Conservation (phyloP, 2,329 filamentous ascomycete species). For the Fusarium sambucinum region DNA sequence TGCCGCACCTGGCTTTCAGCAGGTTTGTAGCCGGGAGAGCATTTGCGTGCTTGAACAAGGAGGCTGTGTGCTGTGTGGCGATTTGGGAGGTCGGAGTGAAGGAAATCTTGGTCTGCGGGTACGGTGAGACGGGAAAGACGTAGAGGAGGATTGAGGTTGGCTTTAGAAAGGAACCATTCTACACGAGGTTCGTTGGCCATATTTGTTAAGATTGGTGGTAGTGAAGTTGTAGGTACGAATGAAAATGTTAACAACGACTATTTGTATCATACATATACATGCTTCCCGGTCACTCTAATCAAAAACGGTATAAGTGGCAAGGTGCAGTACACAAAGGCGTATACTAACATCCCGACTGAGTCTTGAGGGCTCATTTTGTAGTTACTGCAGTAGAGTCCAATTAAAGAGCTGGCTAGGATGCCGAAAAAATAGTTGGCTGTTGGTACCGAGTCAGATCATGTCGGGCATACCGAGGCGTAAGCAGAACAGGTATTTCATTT, state of each 20-base stretch:
- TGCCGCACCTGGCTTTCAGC: slow-evolving; percentile 19
- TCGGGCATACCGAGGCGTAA: neutral
- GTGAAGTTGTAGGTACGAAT: no score
- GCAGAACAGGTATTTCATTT: neutral
- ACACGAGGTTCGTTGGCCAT: slow-evolving; percentile 15
- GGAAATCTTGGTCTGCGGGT: slow-evolving; percentile 21
- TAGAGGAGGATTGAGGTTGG: slow-evolving; percentile 12
- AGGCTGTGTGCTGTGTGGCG: slow-evolving; percentile 8
- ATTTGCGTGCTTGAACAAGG: slow-evolving; percentile 10
- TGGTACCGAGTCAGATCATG: neutral
- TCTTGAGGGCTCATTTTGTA: neutral
- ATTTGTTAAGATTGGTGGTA: neutral
- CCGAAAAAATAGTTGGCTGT: neutral
- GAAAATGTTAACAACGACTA: no score
- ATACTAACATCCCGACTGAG: neutral
- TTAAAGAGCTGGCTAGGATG: neutral
- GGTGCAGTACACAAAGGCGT: no score
- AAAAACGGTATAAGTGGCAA: neutral
- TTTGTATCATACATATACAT: neutral
- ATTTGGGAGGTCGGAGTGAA: neutral
- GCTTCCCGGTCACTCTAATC: no score
- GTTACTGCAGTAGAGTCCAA: fast-evolving
- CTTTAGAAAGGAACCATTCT: slow-evolving; percentile 28
- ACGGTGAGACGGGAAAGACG: slow-evolving; percentile 4
- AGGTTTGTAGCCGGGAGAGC: neutral